Conservation (phyloP, 139 green algal species). For the Chlamydomonas schloesseri region DNA sequence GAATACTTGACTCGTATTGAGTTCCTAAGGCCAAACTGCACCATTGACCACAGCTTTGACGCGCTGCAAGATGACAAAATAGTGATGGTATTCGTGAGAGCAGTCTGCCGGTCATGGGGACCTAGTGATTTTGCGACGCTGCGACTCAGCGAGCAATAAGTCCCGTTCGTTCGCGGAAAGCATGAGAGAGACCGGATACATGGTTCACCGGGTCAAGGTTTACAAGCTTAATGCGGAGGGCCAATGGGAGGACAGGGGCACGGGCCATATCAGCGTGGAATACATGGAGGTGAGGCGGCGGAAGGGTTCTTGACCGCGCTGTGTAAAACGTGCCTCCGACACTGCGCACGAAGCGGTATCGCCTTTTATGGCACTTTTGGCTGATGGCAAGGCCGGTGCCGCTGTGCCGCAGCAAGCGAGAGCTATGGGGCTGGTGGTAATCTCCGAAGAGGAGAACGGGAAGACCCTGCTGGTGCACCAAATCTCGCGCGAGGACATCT, state of each 20-base stretch:
- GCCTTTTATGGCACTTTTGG: too few species aligned
- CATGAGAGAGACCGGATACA: not conserved
- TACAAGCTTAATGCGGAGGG: conserved; percentile 92
- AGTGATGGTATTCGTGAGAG: too few species aligned
- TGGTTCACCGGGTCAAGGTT: conserved; percentile 89
- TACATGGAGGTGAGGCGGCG: conserved; percentile 82
- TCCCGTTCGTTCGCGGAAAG: too few species aligned
- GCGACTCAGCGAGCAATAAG: not conserved
- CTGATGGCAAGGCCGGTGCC: too few species aligned
- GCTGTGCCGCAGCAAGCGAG: conserved; percentile 73
- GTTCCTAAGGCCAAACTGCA: too few species aligned
- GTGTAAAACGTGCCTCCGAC: not conserved
- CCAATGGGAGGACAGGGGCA: conserved; percentile 97
- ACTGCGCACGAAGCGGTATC: not conserved
- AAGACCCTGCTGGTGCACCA: conserved; percentile 90
- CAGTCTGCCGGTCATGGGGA: not conserved
- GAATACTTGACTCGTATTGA: too few species aligned
- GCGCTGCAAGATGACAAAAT: too few species aligned
- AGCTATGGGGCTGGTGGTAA: conserved; percentile 88
- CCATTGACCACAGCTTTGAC: too few species aligned
- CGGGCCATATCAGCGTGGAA: conserved; percentile 89
- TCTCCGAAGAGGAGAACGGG: conserved; percentile 85
- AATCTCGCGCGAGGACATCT: conserved; percentile 87
- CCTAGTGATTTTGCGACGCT: not conserved
- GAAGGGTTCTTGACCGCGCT: conserved; percentile 39